Conservation (phyloP, 208 protist genomes). For the Trypanosoma theileri region DNA sequence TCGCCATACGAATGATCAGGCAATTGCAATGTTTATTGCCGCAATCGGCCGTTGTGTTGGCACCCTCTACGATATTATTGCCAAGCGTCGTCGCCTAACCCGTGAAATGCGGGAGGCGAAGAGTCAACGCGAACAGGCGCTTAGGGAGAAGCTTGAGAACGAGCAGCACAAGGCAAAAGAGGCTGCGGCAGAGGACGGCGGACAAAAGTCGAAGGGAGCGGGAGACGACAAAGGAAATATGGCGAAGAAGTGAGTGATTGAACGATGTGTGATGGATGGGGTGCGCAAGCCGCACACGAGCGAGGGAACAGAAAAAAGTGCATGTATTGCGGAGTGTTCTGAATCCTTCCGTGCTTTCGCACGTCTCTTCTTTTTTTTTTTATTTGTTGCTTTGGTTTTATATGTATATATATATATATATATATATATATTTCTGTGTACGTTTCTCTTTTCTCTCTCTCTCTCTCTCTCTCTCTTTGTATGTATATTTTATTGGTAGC, state of each 20-base stretch:
- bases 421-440: too few relatives aligned
- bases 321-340: not conserved
- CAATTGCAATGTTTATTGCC: constrained; percentile 84
- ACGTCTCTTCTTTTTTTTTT: not conserved
- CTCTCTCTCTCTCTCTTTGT: constrained; percentile 22
- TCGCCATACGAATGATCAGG: constrained; percentile 81
- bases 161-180: constrained; percentile 37
- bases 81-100: constrained; percentile 76
- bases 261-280: constrained; percentile 3
- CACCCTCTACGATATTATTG: constrained; percentile 82
- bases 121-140: constrained; percentile 49
- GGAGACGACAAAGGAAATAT: constrained; percentile 31
- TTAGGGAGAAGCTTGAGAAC: constrained; percentile 53
- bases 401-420: too few relatives aligned
- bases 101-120: constrained; percentile 74
- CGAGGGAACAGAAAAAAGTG: not conserved
- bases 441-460: constrained; percentile 11
- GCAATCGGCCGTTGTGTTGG: constrained; percentile 79
- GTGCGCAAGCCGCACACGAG: not conserved
- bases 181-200: constrained; percentile 48
- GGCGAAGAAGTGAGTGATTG: constrained; percentile 14
- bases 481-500: constrained; percentile 6
- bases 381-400: constrained; percentile 6
- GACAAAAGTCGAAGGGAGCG: constrained; percentile 54
- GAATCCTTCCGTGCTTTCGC: not conserved